These are phyloP conservation scores for Cladosporium sp. DNA, from an alignment of 2,329 filamentous ascomycete genomes.

Conservation along the genomic window DNA sequence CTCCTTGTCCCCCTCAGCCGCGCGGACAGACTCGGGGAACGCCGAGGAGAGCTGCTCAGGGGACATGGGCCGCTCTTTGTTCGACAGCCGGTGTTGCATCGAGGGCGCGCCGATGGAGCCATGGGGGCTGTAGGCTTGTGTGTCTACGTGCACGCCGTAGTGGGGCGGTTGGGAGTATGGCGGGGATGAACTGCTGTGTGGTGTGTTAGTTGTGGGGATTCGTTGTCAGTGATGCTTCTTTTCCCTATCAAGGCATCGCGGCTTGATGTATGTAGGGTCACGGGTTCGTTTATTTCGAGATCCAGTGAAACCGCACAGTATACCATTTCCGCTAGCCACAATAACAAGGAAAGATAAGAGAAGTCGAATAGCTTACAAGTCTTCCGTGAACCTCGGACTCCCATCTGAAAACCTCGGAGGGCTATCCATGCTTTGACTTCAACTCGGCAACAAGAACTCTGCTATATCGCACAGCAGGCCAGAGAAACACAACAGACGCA, in stretches of 20 bases:
- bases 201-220: constrained; percentile 16
- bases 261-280: not conserved
- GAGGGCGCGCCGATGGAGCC: constrained; percentile 12
- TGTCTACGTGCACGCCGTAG: constrained; percentile 21
- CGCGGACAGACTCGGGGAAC: constrained; percentile 31
- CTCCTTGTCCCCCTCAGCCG: constrained; percentile 33
- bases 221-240: no score
- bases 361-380: constrained; percentile 25
- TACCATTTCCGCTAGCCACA: not conserved
- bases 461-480: not conserved
- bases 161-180: constrained; percentile 30
- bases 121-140: constrained; percentile 24
- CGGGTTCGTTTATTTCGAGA: not conserved
- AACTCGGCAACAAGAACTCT: not conserved
- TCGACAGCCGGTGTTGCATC: constrained; percentile 24
- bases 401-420: constrained; percentile 26
- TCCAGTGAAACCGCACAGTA: not conserved
- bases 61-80: constrained; percentile 28
- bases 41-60: constrained; percentile 29
- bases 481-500: not conserved
- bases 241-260: not conserved
- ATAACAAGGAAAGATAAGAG: not conserved
- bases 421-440: constrained; percentile 18
- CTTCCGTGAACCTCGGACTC: constrained; percentile 30
- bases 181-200: constrained; percentile 26